These are phyloP conservation scores for Ogataea polymorpha DNA, from an alignment of 805 yeast species.

Conservation along the genomic window DNA sequence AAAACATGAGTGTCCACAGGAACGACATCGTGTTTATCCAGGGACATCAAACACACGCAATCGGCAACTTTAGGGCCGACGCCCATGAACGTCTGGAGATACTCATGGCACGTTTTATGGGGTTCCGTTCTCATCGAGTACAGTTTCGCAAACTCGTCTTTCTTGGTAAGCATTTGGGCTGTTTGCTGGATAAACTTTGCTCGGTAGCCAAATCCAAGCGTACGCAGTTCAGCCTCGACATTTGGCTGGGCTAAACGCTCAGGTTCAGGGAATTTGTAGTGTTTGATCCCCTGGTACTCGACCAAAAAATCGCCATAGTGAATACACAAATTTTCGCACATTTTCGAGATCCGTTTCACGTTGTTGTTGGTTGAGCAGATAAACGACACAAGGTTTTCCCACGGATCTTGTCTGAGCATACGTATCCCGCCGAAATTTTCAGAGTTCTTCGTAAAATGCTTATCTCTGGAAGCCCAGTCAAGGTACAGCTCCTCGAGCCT, in stretches of 20 bases:
- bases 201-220: conserved; percentile 79
- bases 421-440: conserved; percentile 64
- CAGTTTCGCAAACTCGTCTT: conserved; percentile 36
- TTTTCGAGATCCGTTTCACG: conserved; percentile 85
- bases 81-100: conserved; percentile 67
- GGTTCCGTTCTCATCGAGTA: conserved; percentile 38
- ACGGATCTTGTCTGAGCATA: conserved; percentile 89
- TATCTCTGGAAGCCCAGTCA: conserved; percentile 61
- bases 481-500: conserved; percentile 50
- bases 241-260: conserved; percentile 39
- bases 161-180: conserved; percentile 51
- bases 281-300: conserved; percentile 49
- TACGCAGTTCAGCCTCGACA: conserved; percentile 37
- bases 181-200: conserved; percentile 85
- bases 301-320: conserved; percentile 66
- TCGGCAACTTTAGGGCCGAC: conserved; percentile 99
- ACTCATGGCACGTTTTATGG: conserved; percentile 48
- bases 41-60: conserved; percentile 88
- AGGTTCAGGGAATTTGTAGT: conserved; percentile 76
- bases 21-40: conserved; percentile 81
- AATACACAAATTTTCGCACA: conserved; percentile 78
- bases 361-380: conserved; percentile 96
- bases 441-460: conserved; percentile 39
- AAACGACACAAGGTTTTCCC: conserved; percentile 90
- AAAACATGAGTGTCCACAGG: conserved; percentile 96